These are phyloP conservation scores for Metschnikowia rubicola DNA, from an alignment of 805 yeast species.

Conservation along the genomic window DNA sequence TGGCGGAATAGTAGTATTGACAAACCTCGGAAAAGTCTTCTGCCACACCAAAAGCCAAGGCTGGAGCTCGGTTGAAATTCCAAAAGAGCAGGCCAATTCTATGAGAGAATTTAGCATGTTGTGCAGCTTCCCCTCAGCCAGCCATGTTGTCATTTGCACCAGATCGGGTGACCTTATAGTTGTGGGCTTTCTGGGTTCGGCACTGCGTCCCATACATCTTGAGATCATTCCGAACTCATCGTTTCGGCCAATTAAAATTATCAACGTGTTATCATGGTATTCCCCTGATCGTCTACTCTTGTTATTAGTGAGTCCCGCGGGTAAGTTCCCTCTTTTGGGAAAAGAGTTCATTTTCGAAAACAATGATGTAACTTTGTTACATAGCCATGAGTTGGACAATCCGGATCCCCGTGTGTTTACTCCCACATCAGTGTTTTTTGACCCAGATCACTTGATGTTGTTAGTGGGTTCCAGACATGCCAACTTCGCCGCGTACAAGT, in stretches of 20 bases:
- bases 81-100: neutral
- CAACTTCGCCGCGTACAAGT: constrained; percentile 54
- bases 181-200: constrained; percentile 32
- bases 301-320: constrained; percentile 66
- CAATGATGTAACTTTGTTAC: constrained; percentile 17
- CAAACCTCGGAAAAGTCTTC: constrained; percentile 58
- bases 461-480: constrained; percentile 73
- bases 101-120: constrained; percentile 39
- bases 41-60: constrained; percentile 1
- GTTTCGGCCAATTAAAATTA: constrained; percentile 39
- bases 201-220: neutral
- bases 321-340: constrained; percentile 49
- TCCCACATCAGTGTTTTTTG: constrained; percentile 49
- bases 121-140: constrained; percentile 35
- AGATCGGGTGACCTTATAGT: constrained; percentile 42
- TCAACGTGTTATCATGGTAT: constrained; percentile 43
- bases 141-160: constrained; percentile 25
- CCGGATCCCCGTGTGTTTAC: constrained; percentile 10
- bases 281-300: constrained; percentile 26
- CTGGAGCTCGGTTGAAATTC: constrained; percentile 5
- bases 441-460: constrained; percentile 36
- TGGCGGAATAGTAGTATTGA: constrained; percentile 47
- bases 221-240: neutral
- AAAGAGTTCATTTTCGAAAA: constrained; percentile 28
- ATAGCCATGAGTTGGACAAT: constrained; percentile 24